A percentile compares a stretch with the other conserved stretches of the same genome.
Conservation (phyloP, 139 green algal species). For the Micractinium sp. region DNA sequence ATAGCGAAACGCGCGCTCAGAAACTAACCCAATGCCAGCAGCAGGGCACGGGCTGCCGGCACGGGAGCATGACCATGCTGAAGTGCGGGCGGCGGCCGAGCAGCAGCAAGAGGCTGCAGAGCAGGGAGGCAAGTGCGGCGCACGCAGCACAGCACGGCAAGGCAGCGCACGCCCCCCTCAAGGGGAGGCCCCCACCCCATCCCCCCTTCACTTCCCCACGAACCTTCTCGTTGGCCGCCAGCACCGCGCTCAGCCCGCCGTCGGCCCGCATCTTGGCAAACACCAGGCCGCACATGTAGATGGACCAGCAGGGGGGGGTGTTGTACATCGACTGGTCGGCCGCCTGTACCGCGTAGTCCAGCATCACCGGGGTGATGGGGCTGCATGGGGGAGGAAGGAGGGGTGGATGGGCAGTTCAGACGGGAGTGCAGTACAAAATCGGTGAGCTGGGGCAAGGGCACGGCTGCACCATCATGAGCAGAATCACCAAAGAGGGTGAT, state of each 20-base stretch:
- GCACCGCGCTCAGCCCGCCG: constrained; percentile 52
- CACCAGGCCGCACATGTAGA: constrained; percentile 98
- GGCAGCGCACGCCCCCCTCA: too few species aligned
- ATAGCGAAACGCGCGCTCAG: too few species aligned
- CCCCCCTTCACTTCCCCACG: neutral
- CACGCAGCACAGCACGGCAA: neutral
- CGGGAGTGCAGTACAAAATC: too few species aligned
- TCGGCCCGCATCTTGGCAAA: constrained; percentile 89
- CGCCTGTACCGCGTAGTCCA: constrained; percentile 90
- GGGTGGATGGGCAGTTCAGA: neutral
- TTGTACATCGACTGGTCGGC: constrained; percentile 98
- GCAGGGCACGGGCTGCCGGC: too few species aligned
- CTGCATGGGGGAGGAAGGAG: constrained; percentile 38
- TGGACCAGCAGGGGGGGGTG: constrained; percentile 97
- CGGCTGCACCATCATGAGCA: too few species aligned
- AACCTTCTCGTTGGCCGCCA: constrained; percentile 45
- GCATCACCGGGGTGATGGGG: constrained; percentile 85
- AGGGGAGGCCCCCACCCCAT: neutral
- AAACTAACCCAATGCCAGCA: too few species aligned
- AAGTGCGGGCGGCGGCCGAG: neutral
- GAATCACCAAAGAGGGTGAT: too few species aligned
- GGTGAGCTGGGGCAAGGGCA: too few species aligned
- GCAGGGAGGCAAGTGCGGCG: too few species aligned
- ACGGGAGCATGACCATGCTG: too few species aligned
- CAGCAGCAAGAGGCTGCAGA: too few species aligned